Percentiles rank a stretch among this genome's conserved stretches.
phyloP scores from a whole-genome alignment of 2,329 filamentous ascomycete genomes.

The Graphiopsis chlorocephala region DNA sequence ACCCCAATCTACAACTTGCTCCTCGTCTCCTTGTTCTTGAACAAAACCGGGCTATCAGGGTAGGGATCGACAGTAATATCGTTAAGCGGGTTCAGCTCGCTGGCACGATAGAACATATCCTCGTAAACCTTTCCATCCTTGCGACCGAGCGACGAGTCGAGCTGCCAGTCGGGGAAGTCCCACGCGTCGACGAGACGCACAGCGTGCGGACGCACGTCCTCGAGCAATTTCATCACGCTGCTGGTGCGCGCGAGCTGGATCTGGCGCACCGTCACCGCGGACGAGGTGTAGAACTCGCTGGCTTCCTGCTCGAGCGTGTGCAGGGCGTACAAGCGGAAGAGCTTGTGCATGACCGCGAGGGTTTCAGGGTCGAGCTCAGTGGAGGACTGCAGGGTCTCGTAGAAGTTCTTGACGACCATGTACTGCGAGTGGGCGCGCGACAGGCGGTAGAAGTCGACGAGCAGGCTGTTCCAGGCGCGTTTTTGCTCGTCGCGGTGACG shows the following conservation, averaged over 20 bases:
- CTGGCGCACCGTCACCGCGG: slow-evolving; percentile 68
- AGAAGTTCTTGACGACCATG: slow-evolving; percentile 76
- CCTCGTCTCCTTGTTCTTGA: slow-evolving; percentile 57
- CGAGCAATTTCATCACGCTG: slow-evolving; percentile 66
- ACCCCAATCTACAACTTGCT: slow-evolving; percentile 34
- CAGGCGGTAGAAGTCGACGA: slow-evolving; percentile 75
- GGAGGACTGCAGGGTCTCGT: slow-evolving; percentile 62
- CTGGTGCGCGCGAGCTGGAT: slow-evolving; percentile 67
- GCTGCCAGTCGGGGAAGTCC: slow-evolving; percentile 75
- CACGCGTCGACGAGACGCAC: slow-evolving; percentile 69
- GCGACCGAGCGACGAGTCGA: slow-evolving; percentile 68
- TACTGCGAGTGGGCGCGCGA: slow-evolving; percentile 74
- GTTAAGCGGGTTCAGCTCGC: slow-evolving; percentile 71
- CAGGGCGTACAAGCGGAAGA: slow-evolving; percentile 65
- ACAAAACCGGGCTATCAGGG: slow-evolving; percentile 59
- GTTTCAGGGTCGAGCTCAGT: slow-evolving; percentile 58
- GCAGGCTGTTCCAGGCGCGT: slow-evolving; percentile 72
- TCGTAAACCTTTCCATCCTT: slow-evolving; percentile 75
- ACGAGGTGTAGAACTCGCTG: slow-evolving; percentile 68
- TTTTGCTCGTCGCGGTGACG: slow-evolving; percentile 73
- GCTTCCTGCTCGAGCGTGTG: slow-evolving; percentile 67
- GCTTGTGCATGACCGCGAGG: slow-evolving; percentile 58
- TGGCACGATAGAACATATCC: slow-evolving; percentile 71
- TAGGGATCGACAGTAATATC: slow-evolving; percentile 70
- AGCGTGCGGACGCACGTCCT: slow-evolving; percentile 71